Base-by-base conservation (phyloP, 495 filamentous ascomycete species). In the Letharia columbiana region DNA sequence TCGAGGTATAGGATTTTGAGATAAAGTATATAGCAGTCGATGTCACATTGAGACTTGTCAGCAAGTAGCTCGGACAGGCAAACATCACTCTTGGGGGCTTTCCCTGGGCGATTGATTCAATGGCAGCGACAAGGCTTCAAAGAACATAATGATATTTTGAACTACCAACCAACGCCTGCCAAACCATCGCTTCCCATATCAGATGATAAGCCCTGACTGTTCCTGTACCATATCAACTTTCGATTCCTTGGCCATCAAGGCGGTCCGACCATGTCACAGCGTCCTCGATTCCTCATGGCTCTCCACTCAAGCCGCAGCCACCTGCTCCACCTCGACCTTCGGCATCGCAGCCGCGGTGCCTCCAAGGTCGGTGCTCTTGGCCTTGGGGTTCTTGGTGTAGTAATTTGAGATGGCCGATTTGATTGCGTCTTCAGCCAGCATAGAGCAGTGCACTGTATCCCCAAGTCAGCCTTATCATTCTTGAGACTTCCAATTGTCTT, bases 371-470 rank as follows among this genome's bases (percentile, higher is more conserved):
- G 91, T 92, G 18, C 78, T 65, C 67, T 81, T 81, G n/a, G 85
- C 85, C 47, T 88, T 84, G 65, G 91, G 89, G 82, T 91, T 93
- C 85, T 98, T 98, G 74, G 86, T 91, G 82, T 96, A 92, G 82
- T 97, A 98, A 77, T 98, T 93, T 63, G 86, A 89, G 76, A 98
- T 97, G 66, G 95, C 95, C n/a, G 91, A 93, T 79, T 97, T 97
- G 84, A 99, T 97, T 67, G 95, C 95, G 75, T 99, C 93, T 79
- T 99, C 95, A 37, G 95, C 95, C 66, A 99, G 87, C 90, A 99
- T 96, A 66, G 92, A 97, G 84, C 95, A 99, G 78, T 99, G 95
- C 40, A 97, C 88, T 91, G 67, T 72, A 41, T 69, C 62, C n/a
- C 4, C 35, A 54, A 5, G 41, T 70, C 33, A 70, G 65, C 57